These are phyloP conservation scores for Starmerella sp. DNA, from an alignment of 805 yeast species.

Conservation along the genomic window DNA sequence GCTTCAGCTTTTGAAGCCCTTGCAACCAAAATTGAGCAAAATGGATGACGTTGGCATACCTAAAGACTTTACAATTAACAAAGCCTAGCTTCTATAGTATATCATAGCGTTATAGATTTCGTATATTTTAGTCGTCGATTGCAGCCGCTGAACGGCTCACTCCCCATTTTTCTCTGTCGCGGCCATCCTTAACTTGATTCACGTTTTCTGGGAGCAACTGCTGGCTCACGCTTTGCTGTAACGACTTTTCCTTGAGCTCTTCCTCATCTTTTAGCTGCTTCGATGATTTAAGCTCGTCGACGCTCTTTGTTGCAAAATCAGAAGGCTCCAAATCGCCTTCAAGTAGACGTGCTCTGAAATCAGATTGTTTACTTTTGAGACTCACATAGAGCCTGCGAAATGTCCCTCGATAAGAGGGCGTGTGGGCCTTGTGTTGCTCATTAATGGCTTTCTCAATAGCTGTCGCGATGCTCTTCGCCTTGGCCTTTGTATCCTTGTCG, in stretches of 20 bases:
- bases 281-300: conserved; percentile 26
- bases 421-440: conserved; percentile 14
- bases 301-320: conserved; percentile 26
- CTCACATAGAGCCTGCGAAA: conserved; percentile 26
- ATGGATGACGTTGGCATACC: conserved; percentile 9
- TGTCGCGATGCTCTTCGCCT: conserved; percentile 16
- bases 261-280: conserved; percentile 23
- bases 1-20: conserved; percentile 18
- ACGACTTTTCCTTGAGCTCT: conserved; percentile 22
- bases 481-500: background rate
- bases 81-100: background rate
- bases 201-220: conserved; percentile 28
- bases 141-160: conserved; percentile 34
- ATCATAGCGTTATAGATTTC: background rate
- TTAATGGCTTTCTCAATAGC: conserved; percentile 24
- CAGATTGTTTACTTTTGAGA: conserved; percentile 24
- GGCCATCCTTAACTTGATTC: conserved; percentile 31
- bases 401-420: conserved; percentile 22
- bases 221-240: conserved; percentile 24
- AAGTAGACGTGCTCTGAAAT: conserved; percentile 21
- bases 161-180: conserved; percentile 36
- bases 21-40: conserved; percentile 15
- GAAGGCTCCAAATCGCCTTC: conserved; percentile 23
- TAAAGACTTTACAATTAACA: background rate
- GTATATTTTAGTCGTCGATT: conserved; percentile 23